Conservation (phyloP, 179 eudicot species). For the Heliamphora pulchella region DNA sequence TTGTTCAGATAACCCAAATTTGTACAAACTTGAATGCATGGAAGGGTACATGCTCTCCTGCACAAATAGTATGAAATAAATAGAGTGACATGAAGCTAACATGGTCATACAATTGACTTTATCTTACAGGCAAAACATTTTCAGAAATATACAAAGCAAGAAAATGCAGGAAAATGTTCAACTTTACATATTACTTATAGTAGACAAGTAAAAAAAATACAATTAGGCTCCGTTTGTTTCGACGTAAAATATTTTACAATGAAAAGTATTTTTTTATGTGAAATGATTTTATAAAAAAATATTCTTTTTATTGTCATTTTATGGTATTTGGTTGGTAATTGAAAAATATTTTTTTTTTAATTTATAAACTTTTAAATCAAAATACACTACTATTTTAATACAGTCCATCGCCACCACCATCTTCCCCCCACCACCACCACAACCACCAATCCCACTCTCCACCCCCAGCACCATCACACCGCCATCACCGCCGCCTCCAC, state of each 20-base stretch:
- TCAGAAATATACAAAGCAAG: neutral
- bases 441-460: too few species aligned
- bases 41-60: constrained; percentile 69
- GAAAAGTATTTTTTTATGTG: too few species aligned
- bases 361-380: too few species aligned
- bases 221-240: neutral
- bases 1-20: constrained; percentile 64
- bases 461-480: too few species aligned
- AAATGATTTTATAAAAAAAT: too few species aligned
- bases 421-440: too few species aligned
- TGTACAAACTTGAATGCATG: constrained; percentile 52
- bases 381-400: too few species aligned
- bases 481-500: too few species aligned
- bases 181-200: neutral
- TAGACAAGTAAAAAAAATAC: neutral
- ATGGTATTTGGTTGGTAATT: too few species aligned
- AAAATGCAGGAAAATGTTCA: neutral
- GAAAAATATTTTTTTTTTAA: neutral
- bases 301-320: too few species aligned
- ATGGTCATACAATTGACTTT: neutral
- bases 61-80: constrained; percentile 20
- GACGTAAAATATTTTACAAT: too few species aligned
- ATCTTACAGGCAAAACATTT: neutral
- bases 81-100: neutral
- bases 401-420: too few species aligned